phyloP scores from a whole-genome alignment of 1,284 basidiomycete species.

The Boletus semigastroideus region DNA sequence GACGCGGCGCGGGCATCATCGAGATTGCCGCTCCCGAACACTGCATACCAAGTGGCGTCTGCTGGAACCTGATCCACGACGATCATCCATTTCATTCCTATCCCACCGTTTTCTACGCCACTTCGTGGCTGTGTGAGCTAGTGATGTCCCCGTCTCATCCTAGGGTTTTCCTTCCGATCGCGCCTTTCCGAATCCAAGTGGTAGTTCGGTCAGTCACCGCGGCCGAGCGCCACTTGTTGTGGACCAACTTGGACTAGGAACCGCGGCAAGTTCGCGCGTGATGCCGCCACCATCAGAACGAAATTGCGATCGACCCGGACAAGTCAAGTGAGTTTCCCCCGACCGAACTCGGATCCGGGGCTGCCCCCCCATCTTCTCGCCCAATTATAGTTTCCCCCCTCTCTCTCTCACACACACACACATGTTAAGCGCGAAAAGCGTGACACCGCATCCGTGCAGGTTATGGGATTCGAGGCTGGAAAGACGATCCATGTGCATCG shows the following conservation, averaged over 20 bases:
- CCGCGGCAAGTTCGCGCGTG: background rate
- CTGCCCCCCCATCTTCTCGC: background rate
- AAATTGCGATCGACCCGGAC: background rate
- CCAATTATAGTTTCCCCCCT: background rate
- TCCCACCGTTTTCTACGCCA: no score
- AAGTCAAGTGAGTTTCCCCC: background rate
- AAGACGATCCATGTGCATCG: background rate
- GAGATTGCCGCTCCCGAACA: no score
- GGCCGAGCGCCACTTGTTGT: no score
- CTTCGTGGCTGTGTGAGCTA: no score
- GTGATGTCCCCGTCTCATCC: background rate
- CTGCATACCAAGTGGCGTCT: background rate
- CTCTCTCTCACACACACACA: background rate
- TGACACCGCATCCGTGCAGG: background rate
- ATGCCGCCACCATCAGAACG: constrained; percentile 2
- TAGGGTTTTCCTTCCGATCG: background rate
- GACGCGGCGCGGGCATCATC: no score
- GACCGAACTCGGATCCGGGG: background rate
- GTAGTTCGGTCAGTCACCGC: no score
- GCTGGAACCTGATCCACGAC: no score
- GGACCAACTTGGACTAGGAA: background rate
- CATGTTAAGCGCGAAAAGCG: background rate
- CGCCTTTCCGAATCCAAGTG: no score
- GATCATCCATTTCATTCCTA: no score
- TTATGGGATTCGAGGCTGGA: background rate